Percentiles rank a stretch among this genome's conserved stretches.
These are phyloP conservation scores for Crataegus laevigata DNA, from an alignment of 306 rosid species.

Conservation along the genomic window DNA sequence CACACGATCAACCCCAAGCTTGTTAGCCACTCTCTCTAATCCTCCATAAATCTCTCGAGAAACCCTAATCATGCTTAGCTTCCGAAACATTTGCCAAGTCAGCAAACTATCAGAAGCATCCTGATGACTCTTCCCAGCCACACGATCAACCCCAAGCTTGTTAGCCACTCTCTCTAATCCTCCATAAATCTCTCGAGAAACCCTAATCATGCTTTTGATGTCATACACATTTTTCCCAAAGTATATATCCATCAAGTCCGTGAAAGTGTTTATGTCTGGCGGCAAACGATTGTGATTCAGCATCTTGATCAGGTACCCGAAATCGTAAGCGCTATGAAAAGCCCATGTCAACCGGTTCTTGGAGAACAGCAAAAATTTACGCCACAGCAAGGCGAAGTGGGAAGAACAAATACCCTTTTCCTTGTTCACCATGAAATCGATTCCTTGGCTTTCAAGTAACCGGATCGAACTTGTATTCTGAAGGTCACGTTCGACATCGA, in stretches of 20 bases:
- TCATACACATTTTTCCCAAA: background rate
- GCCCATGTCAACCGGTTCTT: background rate
- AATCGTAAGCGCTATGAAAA: background rate
- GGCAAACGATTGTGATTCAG: background rate
- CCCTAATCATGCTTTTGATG: background rate
- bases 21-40: background rate
- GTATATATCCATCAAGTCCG: background rate
- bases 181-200: background rate
- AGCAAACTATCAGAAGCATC: conserved; percentile 5
- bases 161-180: background rate
- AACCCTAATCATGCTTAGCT: background rate
- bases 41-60: background rate
- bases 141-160: background rate
- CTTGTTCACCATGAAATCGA: background rate
- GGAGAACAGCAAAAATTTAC: background rate
- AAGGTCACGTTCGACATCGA: background rate
- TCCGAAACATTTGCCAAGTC: background rate
- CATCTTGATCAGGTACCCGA: background rate
- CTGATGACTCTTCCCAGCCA: background rate
- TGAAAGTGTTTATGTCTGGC: background rate
- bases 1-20: background rate
- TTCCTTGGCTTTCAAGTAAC: background rate
- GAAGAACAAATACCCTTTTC: background rate
- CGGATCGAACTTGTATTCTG: background rate
- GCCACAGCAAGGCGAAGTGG: background rate